Evolutionary conservation across 2,329 filamentous ascomycete species (phyloP).

Genomic region (Colletotrichum zoysiae): DNA sequence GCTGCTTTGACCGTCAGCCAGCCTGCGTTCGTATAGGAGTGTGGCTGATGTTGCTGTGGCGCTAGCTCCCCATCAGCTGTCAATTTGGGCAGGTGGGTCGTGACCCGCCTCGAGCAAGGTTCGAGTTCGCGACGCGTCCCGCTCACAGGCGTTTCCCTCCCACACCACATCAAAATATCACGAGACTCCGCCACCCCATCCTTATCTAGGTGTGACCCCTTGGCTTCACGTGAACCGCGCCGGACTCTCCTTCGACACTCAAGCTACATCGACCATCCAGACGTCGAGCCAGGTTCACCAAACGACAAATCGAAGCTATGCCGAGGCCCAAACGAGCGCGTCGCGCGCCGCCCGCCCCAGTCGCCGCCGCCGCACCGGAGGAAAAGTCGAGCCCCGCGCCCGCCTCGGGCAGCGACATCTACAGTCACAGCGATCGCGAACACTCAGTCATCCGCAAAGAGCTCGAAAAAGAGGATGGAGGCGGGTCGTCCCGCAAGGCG

Average conservation of each 20-base stretch:
- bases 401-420: constrained; percentile 48
- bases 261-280: background rate
- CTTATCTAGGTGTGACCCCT: constrained; percentile 16
- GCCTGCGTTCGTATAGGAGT: background rate
- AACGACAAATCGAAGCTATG: constrained; percentile 41
- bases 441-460: constrained; percentile 46
- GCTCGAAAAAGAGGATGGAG: constrained; percentile 30
- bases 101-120: constrained; percentile 24
- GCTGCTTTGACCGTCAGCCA: background rate
- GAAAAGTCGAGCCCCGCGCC: constrained; percentile 31
- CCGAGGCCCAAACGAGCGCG: constrained; percentile 51
- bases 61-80: constrained; percentile 27
- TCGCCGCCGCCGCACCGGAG: constrained; percentile 32
- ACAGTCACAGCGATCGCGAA: constrained; percentile 53
- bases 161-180: constrained; percentile 40
- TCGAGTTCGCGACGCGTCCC: constrained; percentile 38
- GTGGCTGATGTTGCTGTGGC: constrained; percentile 37
- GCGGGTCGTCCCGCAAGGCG: background rate
- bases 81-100: constrained; percentile 15
- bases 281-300: background rate
- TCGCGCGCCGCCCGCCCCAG: constrained; percentile 44
- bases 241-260: background rate
- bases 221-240: background rate
- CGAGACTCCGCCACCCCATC: constrained; percentile 16
- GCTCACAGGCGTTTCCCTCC: constrained; percentile 29